These are phyloP conservation scores for Xylaria sp. DNA, from an alignment of 2,329 filamentous ascomycete genomes.

Conservation along the genomic window DNA sequence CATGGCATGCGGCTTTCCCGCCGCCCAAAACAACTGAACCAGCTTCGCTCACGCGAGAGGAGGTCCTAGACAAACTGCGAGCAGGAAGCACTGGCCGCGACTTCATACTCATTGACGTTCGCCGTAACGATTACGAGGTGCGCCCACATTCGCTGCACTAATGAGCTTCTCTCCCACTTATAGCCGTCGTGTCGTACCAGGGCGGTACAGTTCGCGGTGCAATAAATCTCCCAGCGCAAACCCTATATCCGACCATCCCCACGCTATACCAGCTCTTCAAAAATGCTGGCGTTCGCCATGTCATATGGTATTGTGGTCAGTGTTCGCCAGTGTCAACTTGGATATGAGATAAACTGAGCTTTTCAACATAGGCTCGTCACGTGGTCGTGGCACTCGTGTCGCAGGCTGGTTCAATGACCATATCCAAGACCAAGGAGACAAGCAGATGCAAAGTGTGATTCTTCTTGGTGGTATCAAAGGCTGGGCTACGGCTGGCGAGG, in stretches of 20 bases:
- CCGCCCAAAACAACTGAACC: conserved; percentile 28
- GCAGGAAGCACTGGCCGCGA: conserved; percentile 37
- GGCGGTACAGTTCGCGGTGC: conserved; percentile 66
- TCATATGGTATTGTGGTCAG: conserved; percentile 62
- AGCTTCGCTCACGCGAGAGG: conserved; percentile 28
- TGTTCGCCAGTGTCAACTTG: background rate
- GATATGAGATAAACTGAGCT: background rate
- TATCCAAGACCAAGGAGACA: conserved; percentile 54
- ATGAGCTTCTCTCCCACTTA: conserved; percentile 11
- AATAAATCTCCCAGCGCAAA: conserved; percentile 62
- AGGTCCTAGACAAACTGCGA: conserved; percentile 31
- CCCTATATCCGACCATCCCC: conserved; percentile 56
- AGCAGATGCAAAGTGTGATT: conserved; percentile 58
- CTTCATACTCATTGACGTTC: conserved; percentile 54
- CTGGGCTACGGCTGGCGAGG: conserved; percentile 60
- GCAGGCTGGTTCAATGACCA: conserved; percentile 67
- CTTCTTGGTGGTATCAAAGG: conserved; percentile 64
- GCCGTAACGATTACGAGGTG: conserved; percentile 57
- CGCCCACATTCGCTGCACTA: conserved; percentile 10
- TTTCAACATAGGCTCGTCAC: conserved; percentile 59
- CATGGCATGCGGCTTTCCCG: conserved; percentile 35
- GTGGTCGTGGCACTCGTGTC: conserved; percentile 63
- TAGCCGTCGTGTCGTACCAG: conserved; percentile 47
- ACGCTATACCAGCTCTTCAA: conserved; percentile 56
- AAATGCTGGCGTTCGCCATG: conserved; percentile 52